Conservation (phyloP, 441 rosid species). For the Eutrema salsugineum region DNA sequence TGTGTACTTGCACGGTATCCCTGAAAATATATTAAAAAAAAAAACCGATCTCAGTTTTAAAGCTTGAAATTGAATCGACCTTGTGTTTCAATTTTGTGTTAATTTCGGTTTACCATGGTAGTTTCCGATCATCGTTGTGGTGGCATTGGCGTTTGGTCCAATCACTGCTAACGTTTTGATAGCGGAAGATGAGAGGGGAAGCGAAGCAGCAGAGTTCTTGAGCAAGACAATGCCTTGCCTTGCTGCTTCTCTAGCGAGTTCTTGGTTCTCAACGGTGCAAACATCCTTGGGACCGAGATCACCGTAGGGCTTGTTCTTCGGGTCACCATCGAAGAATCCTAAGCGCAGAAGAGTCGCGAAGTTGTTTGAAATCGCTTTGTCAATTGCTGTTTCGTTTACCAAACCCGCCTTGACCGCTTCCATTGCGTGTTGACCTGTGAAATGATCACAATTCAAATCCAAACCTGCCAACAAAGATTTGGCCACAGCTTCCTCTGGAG, state of each 20-base stretch:
- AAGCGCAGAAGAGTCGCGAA: conserved; percentile 45
- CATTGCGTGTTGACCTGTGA: conserved; percentile 9
- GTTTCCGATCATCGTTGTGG: conserved; percentile 45
- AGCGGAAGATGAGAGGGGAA: conserved; percentile 34
- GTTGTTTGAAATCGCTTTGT: conserved; percentile 34
- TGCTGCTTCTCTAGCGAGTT: conserved; percentile 52
- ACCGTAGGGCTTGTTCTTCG: conserved; percentile 34
- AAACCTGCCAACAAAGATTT: conserved; percentile 38
- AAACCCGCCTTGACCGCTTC: conserved; percentile 40
- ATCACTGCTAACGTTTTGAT: conserved; percentile 40
- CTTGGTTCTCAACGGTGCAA: conserved; percentile 35
- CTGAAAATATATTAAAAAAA: conserved; percentile 5
- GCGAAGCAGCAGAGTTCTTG: conserved; percentile 35
- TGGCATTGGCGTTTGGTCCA: conserved; percentile 58
- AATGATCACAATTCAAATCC: conserved; percentile 44
- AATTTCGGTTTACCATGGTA: conserved; percentile 38
- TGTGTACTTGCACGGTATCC: conserved; percentile 33
- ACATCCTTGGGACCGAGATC: conserved; percentile 41
- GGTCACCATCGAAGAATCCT: conserved; percentile 55
- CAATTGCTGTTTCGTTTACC: conserved; percentile 33
- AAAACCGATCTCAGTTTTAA: background rate
- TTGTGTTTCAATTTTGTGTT: background rate
- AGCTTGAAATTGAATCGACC: background rate
- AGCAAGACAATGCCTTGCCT: conserved; percentile 59
- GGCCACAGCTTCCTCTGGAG: conserved; percentile 41